phyloP scores from a whole-genome alignment of 805 yeast species.

The Candida maltosa region DNA sequence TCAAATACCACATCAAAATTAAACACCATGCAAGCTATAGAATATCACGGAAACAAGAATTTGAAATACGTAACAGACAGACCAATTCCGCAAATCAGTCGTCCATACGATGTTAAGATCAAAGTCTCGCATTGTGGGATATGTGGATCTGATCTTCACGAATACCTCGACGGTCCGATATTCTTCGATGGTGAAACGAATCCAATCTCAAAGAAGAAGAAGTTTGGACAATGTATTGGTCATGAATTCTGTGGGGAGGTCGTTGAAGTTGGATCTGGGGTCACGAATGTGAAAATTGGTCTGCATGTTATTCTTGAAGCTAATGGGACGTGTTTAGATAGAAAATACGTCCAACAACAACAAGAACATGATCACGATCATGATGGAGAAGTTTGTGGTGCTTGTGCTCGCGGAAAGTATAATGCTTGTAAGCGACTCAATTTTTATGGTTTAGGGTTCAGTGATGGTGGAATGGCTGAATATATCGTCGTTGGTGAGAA shows the following conservation, averaged over 20 bases:
- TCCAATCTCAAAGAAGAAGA: slow-evolving; percentile 41
- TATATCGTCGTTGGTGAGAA: slow-evolving; percentile 38
- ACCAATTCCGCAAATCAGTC: slow-evolving; percentile 25
- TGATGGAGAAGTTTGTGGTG: slow-evolving; percentile 35
- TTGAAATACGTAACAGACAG: slow-evolving; percentile 12
- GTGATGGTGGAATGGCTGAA: slow-evolving; percentile 56
- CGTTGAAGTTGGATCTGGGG: slow-evolving; percentile 54
- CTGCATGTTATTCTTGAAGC: slow-evolving; percentile 68
- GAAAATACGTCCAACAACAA: slow-evolving; percentile 28
- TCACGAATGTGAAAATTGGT: slow-evolving; percentile 53
- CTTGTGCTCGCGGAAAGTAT: slow-evolving; percentile 48
- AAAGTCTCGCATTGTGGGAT: slow-evolving; percentile 62
- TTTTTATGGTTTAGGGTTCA: slow-evolving; percentile 54
- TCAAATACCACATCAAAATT: too few species aligned
- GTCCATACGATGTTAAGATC: slow-evolving; percentile 48
- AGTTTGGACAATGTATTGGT: slow-evolving; percentile 46
- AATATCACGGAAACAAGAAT: slow-evolving; percentile 18
- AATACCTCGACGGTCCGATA: slow-evolving; percentile 56
- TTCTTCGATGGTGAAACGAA: slow-evolving; percentile 47
- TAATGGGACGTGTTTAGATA: slow-evolving; percentile 54
- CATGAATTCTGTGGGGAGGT: slow-evolving; percentile 68
- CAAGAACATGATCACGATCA: slow-evolving; percentile 20
- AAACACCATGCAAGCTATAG: slow-evolving; percentile 20
- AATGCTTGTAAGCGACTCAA: slow-evolving; percentile 51
- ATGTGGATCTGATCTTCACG: slow-evolving; percentile 61